Conservation (phyloP, 441 rosid genomes). For the Gossypium davidsonii region DNA sequence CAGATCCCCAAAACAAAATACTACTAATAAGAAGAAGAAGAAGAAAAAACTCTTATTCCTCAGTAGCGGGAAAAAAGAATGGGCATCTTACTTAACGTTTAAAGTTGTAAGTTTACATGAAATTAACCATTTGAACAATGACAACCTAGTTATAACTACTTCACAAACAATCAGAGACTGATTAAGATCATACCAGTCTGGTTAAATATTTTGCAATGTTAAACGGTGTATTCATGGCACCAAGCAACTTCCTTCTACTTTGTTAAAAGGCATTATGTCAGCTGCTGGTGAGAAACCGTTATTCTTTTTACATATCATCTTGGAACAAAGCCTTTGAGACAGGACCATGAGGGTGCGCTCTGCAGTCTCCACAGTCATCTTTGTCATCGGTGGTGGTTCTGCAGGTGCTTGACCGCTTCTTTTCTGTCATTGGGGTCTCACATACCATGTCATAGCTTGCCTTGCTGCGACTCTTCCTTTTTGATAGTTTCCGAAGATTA, state of each 20-base stretch:
- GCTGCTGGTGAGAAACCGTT: neutral
- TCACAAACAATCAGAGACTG: constrained; percentile 10
- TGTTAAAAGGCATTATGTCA: neutral
- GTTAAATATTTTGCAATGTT: neutral
- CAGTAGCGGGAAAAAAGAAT: neutral
- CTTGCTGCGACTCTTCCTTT: constrained; percentile 40
- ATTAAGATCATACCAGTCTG: neutral
- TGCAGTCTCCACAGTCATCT: constrained; percentile 21
- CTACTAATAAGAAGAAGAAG: neutral
- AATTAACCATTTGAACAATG: neutral
- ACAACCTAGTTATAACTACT: constrained; percentile 4
- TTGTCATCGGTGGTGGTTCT: constrained; percentile 22
- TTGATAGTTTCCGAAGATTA: constrained; percentile 31
- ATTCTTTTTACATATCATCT: constrained; percentile 28
- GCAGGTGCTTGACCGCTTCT: constrained; percentile 25
- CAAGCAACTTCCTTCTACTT: neutral
- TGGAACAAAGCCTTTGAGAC: constrained; percentile 75
- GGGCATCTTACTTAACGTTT: neutral
- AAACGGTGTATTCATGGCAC: neutral
- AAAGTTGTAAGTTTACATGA: neutral
- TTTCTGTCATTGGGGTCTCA: constrained; percentile 68
- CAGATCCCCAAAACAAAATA: no score
- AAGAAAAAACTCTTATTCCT: neutral
- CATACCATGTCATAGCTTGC: constrained; percentile 50
- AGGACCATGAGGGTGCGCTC: constrained; percentile 27